Evolutionary conservation across 129 eudicot genomes (phyloP).

Genomic region (Escallonia herrerae): DNA sequence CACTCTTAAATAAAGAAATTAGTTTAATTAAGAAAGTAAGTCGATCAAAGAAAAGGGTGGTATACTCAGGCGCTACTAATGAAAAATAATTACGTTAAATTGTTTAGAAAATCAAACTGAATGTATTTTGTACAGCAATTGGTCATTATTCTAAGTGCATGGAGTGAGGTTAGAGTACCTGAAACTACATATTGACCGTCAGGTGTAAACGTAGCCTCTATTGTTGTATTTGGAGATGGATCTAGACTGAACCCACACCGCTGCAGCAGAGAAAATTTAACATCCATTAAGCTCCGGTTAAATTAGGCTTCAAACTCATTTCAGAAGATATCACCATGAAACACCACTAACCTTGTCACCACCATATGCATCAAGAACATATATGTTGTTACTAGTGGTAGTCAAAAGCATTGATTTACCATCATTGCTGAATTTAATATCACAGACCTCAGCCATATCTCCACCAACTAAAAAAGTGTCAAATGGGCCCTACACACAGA

Average conservation of each 20-base stretch:
- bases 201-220: constrained; percentile 93
- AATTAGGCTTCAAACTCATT: not conserved
- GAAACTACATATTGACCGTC: constrained; percentile 91
- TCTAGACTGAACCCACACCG: constrained; percentile 86
- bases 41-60: too few relatives aligned
- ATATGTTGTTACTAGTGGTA: constrained; percentile 75
- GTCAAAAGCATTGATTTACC: constrained; percentile 96
- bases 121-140: too few relatives aligned
- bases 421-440: constrained; percentile 97
- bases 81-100: too few relatives aligned
- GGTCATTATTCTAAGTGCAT: too few relatives aligned
- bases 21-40: too few relatives aligned
- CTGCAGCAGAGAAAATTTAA: constrained; percentile 37
- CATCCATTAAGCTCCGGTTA: not conserved
- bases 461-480: constrained; percentile 97
- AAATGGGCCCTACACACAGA: constrained; percentile 69
- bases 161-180: constrained; percentile 26
- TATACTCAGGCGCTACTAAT: too few relatives aligned
- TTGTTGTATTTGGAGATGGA: constrained; percentile 58
- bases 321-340: too few relatives aligned
- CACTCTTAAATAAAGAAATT: too few relatives aligned
- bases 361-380: constrained; percentile 82
- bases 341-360: constrained; percentile 75
- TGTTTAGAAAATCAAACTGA: too few relatives aligned
- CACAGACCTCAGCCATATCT: constrained; percentile 93